Conservation (phyloP, 2,329 filamentous ascomycete species). For the Trichoderma hamatum region DNA sequence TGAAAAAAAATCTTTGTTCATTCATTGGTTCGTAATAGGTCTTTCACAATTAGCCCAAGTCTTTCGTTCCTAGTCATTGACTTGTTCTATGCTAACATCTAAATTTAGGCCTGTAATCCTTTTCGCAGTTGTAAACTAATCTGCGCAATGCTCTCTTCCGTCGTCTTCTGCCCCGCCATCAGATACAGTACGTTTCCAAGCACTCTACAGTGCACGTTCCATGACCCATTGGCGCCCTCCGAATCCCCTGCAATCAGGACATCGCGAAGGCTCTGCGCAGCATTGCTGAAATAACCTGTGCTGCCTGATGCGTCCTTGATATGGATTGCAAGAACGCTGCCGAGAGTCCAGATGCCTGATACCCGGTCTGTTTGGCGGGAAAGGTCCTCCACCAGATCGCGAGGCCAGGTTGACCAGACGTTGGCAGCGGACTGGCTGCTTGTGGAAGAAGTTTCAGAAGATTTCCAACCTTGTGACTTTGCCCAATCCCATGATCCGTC, state of each 20-base stretch:
- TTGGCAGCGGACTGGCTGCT: background rate
- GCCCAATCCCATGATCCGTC: slow-evolving; percentile 60
- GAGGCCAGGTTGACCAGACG: slow-evolving; percentile 73
- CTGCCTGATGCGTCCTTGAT: slow-evolving; percentile 47
- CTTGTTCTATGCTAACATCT: too few relatives aligned
- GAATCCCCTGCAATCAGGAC: slow-evolving; percentile 35
- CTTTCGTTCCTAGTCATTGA: background rate
- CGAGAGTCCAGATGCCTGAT: slow-evolving; percentile 70
- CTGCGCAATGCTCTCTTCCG: slow-evolving; percentile 35
- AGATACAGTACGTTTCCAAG: slow-evolving; percentile 62
- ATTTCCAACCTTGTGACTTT: slow-evolving; percentile 50
- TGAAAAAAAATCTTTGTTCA: background rate
- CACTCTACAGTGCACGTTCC: slow-evolving; percentile 58
- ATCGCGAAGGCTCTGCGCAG: slow-evolving; percentile 48
- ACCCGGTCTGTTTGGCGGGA: slow-evolving; percentile 59
- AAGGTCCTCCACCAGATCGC: slow-evolving; percentile 58
- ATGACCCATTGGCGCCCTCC: slow-evolving; percentile 37
- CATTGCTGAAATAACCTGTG: slow-evolving; percentile 52
- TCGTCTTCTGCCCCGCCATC: slow-evolving; percentile 57
- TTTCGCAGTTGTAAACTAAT: slow-evolving; percentile 31
- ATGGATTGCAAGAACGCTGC: slow-evolving; percentile 71
- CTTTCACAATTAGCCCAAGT: background rate
- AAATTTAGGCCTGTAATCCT: background rate
- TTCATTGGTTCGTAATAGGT: background rate
- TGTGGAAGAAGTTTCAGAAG: background rate